These are phyloP conservation scores for Boletus rubroflammeus DNA, from an alignment of 768 basidiomycete genomes.

Conservation along the genomic window DNA sequence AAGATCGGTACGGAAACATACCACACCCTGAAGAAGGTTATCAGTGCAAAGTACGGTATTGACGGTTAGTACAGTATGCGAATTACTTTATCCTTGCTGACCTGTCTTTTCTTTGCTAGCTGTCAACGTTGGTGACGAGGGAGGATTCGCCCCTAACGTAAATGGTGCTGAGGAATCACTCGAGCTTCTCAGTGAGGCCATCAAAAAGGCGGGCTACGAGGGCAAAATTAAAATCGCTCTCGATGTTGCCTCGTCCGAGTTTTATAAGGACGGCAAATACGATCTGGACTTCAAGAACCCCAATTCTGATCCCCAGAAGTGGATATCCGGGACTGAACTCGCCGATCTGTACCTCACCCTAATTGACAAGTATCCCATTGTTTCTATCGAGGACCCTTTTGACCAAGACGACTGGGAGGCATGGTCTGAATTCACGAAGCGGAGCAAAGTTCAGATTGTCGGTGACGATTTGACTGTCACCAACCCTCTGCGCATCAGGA, in stretches of 20 bases:
- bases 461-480: constrained; percentile 98
- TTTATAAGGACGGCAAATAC: constrained; percentile 99
- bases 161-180: constrained; percentile 96
- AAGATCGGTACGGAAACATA: constrained; percentile 98
- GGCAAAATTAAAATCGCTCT: constrained; percentile 99
- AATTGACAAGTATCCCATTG: constrained; percentile 91
- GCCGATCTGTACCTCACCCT: constrained; percentile 87
- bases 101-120: constrained; percentile 45
- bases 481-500: constrained; percentile 95
- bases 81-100: not conserved
- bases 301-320: constrained; percentile 96
- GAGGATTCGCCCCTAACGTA: constrained; percentile 99
- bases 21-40: constrained; percentile 98
- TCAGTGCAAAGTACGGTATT: constrained; percentile 97
- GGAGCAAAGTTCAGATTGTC: constrained; percentile 83
- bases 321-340: constrained; percentile 90
- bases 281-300: constrained; percentile 99
- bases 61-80: constrained; percentile 60
- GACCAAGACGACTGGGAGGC: constrained; percentile 99
- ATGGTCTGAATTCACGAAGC: constrained; percentile 87
- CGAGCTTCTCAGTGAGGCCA: constrained; percentile 92
- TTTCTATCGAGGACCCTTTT: constrained; percentile 96
- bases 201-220: constrained; percentile 97
- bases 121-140: constrained; percentile 99
- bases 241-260: constrained; percentile 98